Conservation (phyloP, 352 stramenopile genomes). For the Phytopythium chamaehyphon region DNA sequence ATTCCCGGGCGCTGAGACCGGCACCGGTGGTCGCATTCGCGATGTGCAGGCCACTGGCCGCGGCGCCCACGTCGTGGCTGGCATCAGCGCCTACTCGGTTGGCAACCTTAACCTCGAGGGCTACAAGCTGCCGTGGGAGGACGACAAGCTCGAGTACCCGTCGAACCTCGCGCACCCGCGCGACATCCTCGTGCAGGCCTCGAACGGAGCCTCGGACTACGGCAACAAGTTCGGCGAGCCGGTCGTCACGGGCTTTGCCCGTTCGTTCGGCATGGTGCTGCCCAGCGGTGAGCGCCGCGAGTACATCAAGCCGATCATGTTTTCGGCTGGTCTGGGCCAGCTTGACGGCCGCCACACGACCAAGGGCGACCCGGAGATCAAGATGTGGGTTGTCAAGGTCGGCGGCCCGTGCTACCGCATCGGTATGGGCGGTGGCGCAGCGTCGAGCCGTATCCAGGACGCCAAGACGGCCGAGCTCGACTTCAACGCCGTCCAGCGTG, state of each 20-base stretch:
- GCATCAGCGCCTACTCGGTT: slow-evolving; percentile 83
- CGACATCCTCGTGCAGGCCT: slow-evolving; percentile 96
- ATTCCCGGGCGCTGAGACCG: slow-evolving; percentile 96
- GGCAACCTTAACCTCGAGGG: slow-evolving; percentile 97
- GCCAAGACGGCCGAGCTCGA: slow-evolving; percentile 93
- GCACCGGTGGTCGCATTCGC: slow-evolving; percentile 96
- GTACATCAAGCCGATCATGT: slow-evolving; percentile 99
- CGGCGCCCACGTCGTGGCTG: slow-evolving; percentile 94
- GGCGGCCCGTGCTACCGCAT: slow-evolving; percentile 98
- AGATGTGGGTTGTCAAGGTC: slow-evolving; percentile 98
- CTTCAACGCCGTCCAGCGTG: slow-evolving; percentile 99
- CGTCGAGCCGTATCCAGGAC: slow-evolving; percentile 94
- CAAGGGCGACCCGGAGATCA: slow-evolving; percentile 93
- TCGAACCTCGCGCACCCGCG: slow-evolving; percentile 87
- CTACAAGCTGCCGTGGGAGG: slow-evolving; percentile 97
- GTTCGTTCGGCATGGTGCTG: slow-evolving; percentile 96
- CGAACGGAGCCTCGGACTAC: slow-evolving; percentile 98
- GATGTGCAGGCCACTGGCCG: slow-evolving; percentile 98
- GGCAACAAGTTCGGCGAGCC: slow-evolving; percentile 99
- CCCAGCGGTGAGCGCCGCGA: slow-evolving; percentile 95
- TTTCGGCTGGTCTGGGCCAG: slow-evolving; percentile 96
- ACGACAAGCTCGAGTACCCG: slow-evolving; percentile 90
- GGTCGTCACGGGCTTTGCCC: slow-evolving; percentile 97
- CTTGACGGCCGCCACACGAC: slow-evolving; percentile 91
- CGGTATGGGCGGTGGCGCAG: slow-evolving; percentile 97